Percentiles rank a stretch among this genome's conserved stretches.
These are phyloP conservation scores for Apiospora malaysiana DNA, from an alignment of 2,329 filamentous ascomycete genomes.

Conservation along the genomic window DNA sequence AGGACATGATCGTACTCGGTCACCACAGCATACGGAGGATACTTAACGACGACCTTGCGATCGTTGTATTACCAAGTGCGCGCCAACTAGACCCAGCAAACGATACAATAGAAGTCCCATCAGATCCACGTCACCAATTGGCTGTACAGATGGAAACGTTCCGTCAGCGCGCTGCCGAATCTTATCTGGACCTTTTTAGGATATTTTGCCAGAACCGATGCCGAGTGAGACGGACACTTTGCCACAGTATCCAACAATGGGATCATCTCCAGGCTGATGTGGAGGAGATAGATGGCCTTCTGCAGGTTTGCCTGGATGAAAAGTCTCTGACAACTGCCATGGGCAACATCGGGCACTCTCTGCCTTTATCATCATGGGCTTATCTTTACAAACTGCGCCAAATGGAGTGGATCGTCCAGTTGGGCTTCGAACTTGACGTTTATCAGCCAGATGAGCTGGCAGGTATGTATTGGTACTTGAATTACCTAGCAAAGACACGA, in stretches of 20 bases:
- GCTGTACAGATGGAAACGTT: constrained; percentile 76
- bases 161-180: constrained; percentile 65
- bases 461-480: constrained; percentile 91
- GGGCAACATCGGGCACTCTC: constrained; percentile 58
- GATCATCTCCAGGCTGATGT: constrained; percentile 83
- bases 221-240: constrained; percentile 86
- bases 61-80: constrained; percentile 75
- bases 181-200: constrained; percentile 83
- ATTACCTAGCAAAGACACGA: constrained; percentile 72
- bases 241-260: constrained; percentile 82
- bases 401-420: constrained; percentile 85
- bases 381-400: constrained; percentile 89
- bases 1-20: constrained; percentile 72
- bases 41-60: constrained; percentile 80
- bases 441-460: constrained; percentile 86
- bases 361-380: constrained; percentile 85
- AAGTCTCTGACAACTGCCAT: constrained; percentile 55
- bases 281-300: constrained; percentile 74
- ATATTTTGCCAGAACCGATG: constrained; percentile 90
- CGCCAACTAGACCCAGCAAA: constrained; percentile 74
- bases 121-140: constrained; percentile 76
- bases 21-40: constrained; percentile 74
- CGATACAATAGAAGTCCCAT: constrained; percentile 75
- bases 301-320: constrained; percentile 68
- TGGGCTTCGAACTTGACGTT: constrained; percentile 92